Evolutionary conservation across 176 grass and related monocot species (phyloP).

Genomic region (Lolium perenne): DNA sequence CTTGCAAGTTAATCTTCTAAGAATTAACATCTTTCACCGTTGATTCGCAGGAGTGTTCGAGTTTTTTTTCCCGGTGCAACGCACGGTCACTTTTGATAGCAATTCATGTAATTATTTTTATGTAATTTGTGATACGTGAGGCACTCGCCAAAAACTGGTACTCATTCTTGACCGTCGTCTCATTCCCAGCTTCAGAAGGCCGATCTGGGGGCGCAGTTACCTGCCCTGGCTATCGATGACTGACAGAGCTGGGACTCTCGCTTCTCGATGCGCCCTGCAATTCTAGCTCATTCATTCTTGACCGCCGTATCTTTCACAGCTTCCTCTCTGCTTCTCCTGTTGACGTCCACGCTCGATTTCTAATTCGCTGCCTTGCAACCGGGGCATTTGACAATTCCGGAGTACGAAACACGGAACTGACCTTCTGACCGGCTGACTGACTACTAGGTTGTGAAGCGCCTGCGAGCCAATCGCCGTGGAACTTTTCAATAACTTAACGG

Average conservation of each 20-base stretch:
- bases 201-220: constrained; percentile 16
- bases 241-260: not conserved
- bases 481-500: not conserved
- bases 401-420: not conserved
- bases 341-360: not conserved
- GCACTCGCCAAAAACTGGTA: no score
- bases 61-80: no score
- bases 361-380: not conserved
- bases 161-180: no score
- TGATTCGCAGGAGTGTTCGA: no score
- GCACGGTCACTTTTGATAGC: no score
- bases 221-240: not conserved
- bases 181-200: not conserved
- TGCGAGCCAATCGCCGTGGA: not conserved
- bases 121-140: no score
- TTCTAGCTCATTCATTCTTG: no score
- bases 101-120: no score
- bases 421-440: not conserved
- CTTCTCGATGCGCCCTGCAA: not conserved
- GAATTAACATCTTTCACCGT: no score
- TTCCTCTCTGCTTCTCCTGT: not conserved
- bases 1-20: no score
- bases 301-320: not conserved
- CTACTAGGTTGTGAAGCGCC: not conserved
- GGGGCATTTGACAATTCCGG: not conserved